These are phyloP conservation scores for Arthrinium phaeospermum DNA, from an alignment of 2,329 filamentous ascomycete species.

Conservation along the genomic window DNA sequence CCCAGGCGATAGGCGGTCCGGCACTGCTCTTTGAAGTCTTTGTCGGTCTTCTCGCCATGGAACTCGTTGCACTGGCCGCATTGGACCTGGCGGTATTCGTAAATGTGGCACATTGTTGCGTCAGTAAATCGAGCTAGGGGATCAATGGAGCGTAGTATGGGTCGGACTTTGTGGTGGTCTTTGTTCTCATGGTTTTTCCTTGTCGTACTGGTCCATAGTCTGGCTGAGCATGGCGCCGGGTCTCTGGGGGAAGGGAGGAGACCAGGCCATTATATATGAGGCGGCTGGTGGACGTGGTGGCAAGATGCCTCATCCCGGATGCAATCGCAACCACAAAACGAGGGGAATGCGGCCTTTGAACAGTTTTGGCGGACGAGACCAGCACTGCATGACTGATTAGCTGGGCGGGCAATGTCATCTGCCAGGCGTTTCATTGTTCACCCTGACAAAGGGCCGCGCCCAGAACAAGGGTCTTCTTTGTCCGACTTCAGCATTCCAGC, in stretches of 20 bases:
- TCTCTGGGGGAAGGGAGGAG: background rate
- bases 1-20: background rate
- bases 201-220: background rate
- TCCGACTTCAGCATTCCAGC: background rate
- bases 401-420: background rate
- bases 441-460: background rate
- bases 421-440: background rate
- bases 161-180: background rate
- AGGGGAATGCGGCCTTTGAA: background rate
- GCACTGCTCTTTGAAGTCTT: conserved; percentile 17
- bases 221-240: background rate
- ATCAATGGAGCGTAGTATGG: background rate
- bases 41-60: conserved; percentile 17
- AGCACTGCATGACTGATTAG: background rate
- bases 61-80: conserved; percentile 20
- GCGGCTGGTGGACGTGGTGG: background rate
- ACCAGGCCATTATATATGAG: background rate
- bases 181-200: conserved; percentile 10
- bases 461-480: background rate
- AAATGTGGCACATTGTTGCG: conserved; percentile 19
- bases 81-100: conserved; percentile 20
- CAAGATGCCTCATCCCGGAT: background rate
- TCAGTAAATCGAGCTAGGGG: background rate
- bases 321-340: background rate
- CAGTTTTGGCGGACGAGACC: background rate